These are phyloP conservation scores for Beauveria sp. DNA, from an alignment of 2,329 filamentous ascomycete species.

Conservation along the genomic window DNA sequence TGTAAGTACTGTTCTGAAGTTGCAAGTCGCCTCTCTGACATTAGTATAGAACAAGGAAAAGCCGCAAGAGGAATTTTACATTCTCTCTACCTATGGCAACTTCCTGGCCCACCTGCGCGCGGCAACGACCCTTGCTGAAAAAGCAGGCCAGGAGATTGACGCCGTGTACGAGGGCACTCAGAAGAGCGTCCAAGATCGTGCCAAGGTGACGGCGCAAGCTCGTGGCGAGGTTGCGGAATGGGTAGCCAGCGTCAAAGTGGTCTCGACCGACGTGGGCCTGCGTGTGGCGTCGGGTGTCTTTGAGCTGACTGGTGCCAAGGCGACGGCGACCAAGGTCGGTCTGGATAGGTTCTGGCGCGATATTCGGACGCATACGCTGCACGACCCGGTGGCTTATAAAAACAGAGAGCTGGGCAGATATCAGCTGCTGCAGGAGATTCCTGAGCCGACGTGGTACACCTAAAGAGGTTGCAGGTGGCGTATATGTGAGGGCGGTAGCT, in stretches of 20 bases:
- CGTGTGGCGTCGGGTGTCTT: constrained; percentile 54
- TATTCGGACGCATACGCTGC: constrained; percentile 56
- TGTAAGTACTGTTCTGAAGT: constrained; percentile 23
- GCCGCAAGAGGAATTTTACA: constrained; percentile 56
- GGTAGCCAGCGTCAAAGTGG: constrained; percentile 55
- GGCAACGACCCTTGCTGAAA: constrained; percentile 50
- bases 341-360: constrained; percentile 61
- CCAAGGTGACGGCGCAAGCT: constrained; percentile 38
- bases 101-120: constrained; percentile 55
- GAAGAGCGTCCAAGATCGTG: constrained; percentile 29
- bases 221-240: constrained; percentile 55
- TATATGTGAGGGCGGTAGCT: no score
- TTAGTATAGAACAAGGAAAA: constrained; percentile 41
- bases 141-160: constrained; percentile 42
- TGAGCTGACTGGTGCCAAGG: constrained; percentile 53
- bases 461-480: constrained; percentile 18
- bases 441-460: constrained; percentile 56
- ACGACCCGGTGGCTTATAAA: constrained; percentile 62
- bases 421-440: constrained; percentile 47
- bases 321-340: constrained; percentile 50
- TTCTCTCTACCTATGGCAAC: constrained; percentile 57
- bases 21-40: not conserved
- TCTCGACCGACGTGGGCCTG: constrained; percentile 52
- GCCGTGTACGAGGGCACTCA: constrained; percentile 34
- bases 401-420: constrained; percentile 54